Base-by-base conservation (phyloP, 768 basidiomycete species). In the Phanerodontia chrysosporium region DNA sequence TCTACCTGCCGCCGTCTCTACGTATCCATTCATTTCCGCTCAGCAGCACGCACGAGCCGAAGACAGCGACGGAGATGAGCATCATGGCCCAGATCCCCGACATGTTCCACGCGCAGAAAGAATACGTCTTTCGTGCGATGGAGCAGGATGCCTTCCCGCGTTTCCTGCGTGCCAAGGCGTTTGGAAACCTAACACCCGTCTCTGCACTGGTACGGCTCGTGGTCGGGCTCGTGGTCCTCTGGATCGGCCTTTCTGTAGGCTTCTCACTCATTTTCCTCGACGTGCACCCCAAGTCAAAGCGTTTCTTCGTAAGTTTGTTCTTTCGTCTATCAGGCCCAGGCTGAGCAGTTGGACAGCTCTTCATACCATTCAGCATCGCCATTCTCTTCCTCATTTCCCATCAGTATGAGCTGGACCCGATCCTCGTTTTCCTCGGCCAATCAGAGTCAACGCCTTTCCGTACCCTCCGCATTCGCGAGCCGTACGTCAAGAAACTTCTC, bases 381-480 rank as follows among this genome's bases (percentile, higher is more conserved):
- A 76, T 91, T 67, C 87, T 97, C 64, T 91, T 90, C 78, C 86
- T 99, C 63, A 80, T 98, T 58, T 93, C 95, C 16, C 92, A 97
- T 69, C 94, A 95, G 73, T 98, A 98, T 74, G 95, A 97, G 72
- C 87, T 98, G 54, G 96, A 98, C 70, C 97, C 97, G 12, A 78
- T 98, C 67, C 87, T 98, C 64, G 90, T 98, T 63, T 92, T 98
- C 76, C 75, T 98, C 67, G 87, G 87, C 60, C 91, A 92, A 72
- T 95, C 94, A 45, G 97, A 98, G 72, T 97, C 95, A 42, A 97
- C 95, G 12, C 95, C 96, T 1, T 98, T 98, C 85, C 87, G 91
- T 58, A 93, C 92, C 5, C 87, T 98, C 55, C 82, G 80, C 45
- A 94, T 99, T 57, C 86, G 89, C 55, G 96, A 99, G 73, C 90